Base-by-base conservation (phyloP, 108 stramenopile species). In the Fragilariopsis cylindrus region DNA sequence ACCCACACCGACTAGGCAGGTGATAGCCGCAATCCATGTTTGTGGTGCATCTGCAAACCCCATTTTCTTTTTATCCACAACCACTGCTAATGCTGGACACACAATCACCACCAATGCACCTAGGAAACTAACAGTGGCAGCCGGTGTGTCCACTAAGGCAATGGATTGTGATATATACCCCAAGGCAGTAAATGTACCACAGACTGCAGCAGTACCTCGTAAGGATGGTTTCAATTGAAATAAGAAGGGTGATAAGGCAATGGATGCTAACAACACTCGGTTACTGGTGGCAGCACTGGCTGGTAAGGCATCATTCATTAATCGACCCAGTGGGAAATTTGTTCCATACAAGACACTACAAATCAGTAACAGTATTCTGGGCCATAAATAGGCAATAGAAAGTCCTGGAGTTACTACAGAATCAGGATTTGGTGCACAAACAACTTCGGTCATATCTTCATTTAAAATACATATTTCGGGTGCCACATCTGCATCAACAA, bases 221-320 rank as follows among this genome's bases (percentile, higher is more conserved):
- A 87, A 60, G 5, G 77, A 73, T 7, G 70, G 73, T 48, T 81
- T 65, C 3, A 91, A 55, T 50, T 85, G 73, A 44, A 75, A 69
- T 6, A 91, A 30, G 70, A 88, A 91, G 45, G 90, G 90, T 7
- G 74, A 78, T n/a, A 91, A 66, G 48, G 86, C 85, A 41, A 87
- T n/a, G 12, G 70, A 72, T 2, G 88, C 88, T 7, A 91, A 21
- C 3, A 91, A 48, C 76, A 91, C 77, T 39, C 90, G 76, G 12
- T 82, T 78, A 21, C 76, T 75, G 13, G 87, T 86, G 15, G 87
- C 87, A 9, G 87, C 84, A 5, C 82, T 75, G 7, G 90, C 76
- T 41, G 88, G 84, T 5, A 86, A 66, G 15, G 83, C 48, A n/a
- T 91, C 82, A 56, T 87, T 84, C 87, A 91, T 88, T n/a, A 89